These are phyloP conservation scores for Malassezia equina DNA, from an alignment of 1,284 basidiomycete species.

Conservation along the genomic window DNA sequence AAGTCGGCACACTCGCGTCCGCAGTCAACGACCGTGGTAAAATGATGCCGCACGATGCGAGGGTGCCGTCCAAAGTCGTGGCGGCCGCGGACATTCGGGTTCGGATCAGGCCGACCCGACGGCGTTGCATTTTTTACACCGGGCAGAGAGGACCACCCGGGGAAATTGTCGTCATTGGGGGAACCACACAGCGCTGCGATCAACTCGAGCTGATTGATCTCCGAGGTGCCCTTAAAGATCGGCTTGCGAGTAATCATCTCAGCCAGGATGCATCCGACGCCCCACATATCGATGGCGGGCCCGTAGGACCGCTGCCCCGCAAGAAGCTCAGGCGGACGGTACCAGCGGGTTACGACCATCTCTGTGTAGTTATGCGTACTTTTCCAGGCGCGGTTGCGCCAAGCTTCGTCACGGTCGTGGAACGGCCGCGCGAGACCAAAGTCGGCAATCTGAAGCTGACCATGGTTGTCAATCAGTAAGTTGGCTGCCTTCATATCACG, in stretches of 20 bases:
- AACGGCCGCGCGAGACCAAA: constrained; percentile 76
- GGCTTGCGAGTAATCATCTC: constrained; percentile 87
- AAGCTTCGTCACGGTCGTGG: constrained; percentile 34
- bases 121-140: constrained; percentile 44
- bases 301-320: constrained; percentile 79
- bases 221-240: constrained; percentile 75
- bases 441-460: constrained; percentile 61
- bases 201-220: constrained; percentile 78
- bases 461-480: constrained; percentile 71
- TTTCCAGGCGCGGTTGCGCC: constrained; percentile 32
- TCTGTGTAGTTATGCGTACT: constrained; percentile 65
- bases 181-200: constrained; percentile 83
- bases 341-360: constrained; percentile 98
- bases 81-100: constrained; percentile 25
- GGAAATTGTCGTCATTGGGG: constrained; percentile 64
- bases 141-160: constrained; percentile 59
- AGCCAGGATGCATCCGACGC: constrained; percentile 90
- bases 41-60: constrained; percentile 25
- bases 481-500: constrained; percentile 99
- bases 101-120: constrained; percentile 29
- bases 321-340: constrained; percentile 87
- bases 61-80: constrained; percentile 34
- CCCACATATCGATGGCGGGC: constrained; percentile 94
- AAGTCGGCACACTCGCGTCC: constrained; percentile 36
- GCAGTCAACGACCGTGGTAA: constrained; percentile 21